These are phyloP conservation scores for Neonothopanus nambi DNA, from an alignment of 1,284 basidiomycete genomes.

Conservation along the genomic window DNA sequence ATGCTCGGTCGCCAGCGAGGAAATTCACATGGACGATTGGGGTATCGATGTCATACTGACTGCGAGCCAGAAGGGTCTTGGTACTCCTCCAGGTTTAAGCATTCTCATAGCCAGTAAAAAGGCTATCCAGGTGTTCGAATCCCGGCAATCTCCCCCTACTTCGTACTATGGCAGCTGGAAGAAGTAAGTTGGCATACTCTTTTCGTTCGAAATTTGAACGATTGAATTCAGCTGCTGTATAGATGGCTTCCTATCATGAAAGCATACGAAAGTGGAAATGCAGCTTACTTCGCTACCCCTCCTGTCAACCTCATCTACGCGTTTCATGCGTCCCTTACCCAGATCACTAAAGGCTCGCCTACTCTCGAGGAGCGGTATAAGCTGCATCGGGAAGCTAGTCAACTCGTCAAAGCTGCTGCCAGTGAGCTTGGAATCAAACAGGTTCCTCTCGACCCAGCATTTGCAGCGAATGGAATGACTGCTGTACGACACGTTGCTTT, in stretches of 20 bases:
- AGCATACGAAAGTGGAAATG: conserved; percentile 74
- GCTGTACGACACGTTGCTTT: conserved; percentile 49
- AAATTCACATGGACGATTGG: conserved; percentile 95
- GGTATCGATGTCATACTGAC: conserved; percentile 87
- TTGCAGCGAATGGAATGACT: conserved; percentile 93
- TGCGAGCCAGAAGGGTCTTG: conserved; percentile 95
- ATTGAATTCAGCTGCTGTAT: too few relatives aligned
- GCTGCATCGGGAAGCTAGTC: conserved; percentile 74
- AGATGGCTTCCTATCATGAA: conserved; percentile 95
- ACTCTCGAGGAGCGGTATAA: conserved; percentile 82
- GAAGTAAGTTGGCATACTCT: conserved; percentile 45
- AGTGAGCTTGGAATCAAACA: conserved; percentile 72
- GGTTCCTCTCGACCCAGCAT: conserved; percentile 61
- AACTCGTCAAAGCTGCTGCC: conserved; percentile 74
- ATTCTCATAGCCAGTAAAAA: conserved; percentile 82
- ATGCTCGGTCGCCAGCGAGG: conserved; percentile 95
- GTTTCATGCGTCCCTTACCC: conserved; percentile 76
- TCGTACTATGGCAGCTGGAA: conserved; percentile 93
- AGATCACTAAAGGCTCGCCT: conserved; percentile 61
- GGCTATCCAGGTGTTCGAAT: conserved; percentile 77
- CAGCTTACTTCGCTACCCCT: conserved; percentile 93
- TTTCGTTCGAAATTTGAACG: background rate
- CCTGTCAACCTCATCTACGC: conserved; percentile 95
- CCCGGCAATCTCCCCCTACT: conserved; percentile 68
- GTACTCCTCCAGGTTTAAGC: conserved; percentile 92